Base-by-base conservation (phyloP, 2,329 filamentous ascomycete genomes). In the Fusarium continuum region DNA sequence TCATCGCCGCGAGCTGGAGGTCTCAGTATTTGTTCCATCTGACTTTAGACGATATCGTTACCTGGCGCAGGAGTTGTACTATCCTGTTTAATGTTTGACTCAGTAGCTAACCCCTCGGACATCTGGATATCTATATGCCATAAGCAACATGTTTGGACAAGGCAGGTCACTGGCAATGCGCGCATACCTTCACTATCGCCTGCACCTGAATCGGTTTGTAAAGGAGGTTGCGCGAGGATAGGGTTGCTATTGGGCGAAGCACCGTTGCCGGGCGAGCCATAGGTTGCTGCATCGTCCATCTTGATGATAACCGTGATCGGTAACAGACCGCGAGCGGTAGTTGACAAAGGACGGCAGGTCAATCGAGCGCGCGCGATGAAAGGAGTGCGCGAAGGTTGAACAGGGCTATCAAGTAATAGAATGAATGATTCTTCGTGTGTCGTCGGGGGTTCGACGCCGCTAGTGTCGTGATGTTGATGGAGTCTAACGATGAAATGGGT, bases 1-100 rank as follows among this genome's bases (percentile, higher is more conserved):
- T 93, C 90, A 72, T 95, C 91, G 67, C 90, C 89, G 63, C 79
- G 84, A 61, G 84, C 80, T 49, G 82, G 84, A 61, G 85, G 14
- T 85, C 70, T 91, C 86, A 55, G 70, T 46, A 34, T 59, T 31
- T 29, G 88, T 88, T 43, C 83, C 88, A 58, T 85, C 82, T 34
- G 68, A 89, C 80, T n/a, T 87, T 85, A 72, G 88, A 90, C 72
- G 90, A 78, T 79, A 43, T 72, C 69, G 53, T 76, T 80, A 62
- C 80, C 81, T 59, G 86, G 82, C 17, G 83, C 85, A 46, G 84
- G 82, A 26, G 86, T 85, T 32, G 83, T 81, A 69, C 81, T 86
- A 66, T 89, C 87, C 73, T 87, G 85, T 75, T 88, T 88, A 50
- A 86, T 82, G 29, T 76, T 76, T 41, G 80, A 76, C 34, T 86